These are phyloP conservation scores for Pseudopithomyces maydicus DNA, from an alignment of 2,329 filamentous ascomycete species.

Conservation along the genomic window DNA sequence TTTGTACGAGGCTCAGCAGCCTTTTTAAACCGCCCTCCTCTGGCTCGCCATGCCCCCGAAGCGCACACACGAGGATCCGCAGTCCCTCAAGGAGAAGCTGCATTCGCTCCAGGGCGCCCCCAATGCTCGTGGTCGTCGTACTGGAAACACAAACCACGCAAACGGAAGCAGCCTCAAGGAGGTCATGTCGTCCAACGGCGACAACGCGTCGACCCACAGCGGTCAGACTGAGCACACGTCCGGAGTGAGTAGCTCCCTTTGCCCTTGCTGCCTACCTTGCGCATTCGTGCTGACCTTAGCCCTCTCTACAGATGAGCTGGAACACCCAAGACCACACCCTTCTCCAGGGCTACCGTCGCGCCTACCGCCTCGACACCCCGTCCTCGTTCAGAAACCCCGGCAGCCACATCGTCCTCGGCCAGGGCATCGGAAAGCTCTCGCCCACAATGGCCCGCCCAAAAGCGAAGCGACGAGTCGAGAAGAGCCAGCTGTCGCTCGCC, in stretches of 20 bases:
- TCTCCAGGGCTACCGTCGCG: constrained; percentile 76
- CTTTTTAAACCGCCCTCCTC: background rate
- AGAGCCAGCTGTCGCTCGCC: constrained; percentile 72
- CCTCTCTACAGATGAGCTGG: constrained; percentile 62
- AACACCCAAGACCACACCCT: constrained; percentile 68
- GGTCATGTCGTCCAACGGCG: constrained; percentile 36
- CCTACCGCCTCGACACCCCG: constrained; percentile 73
- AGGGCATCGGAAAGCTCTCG: constrained; percentile 71
- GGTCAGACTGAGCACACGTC: constrained; percentile 41
- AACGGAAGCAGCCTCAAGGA: constrained; percentile 46
- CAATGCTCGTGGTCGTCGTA: constrained; percentile 46
- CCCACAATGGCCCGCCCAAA: constrained; percentile 75
- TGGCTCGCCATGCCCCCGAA: constrained; percentile 44
- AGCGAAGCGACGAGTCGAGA: constrained; percentile 68
- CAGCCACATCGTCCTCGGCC: constrained; percentile 57
- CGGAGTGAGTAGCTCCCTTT: constrained; percentile 33
- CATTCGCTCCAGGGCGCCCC: constrained; percentile 44
- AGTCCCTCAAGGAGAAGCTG: constrained; percentile 50
- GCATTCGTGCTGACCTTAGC: constrained; percentile 18
- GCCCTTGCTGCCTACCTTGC: constrained; percentile 2
- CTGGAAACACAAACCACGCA: constrained; percentile 27
- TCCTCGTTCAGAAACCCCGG: constrained; percentile 66
- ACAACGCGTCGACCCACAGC: constrained; percentile 43
- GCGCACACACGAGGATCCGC: constrained; percentile 46
- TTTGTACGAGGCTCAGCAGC: constrained; percentile 15